Percentiles rank a stretch among this genome's conserved stretches.
Conservation (phyloP, 257 asterid genomes). For the Ajuga chamaepitys region DNA sequence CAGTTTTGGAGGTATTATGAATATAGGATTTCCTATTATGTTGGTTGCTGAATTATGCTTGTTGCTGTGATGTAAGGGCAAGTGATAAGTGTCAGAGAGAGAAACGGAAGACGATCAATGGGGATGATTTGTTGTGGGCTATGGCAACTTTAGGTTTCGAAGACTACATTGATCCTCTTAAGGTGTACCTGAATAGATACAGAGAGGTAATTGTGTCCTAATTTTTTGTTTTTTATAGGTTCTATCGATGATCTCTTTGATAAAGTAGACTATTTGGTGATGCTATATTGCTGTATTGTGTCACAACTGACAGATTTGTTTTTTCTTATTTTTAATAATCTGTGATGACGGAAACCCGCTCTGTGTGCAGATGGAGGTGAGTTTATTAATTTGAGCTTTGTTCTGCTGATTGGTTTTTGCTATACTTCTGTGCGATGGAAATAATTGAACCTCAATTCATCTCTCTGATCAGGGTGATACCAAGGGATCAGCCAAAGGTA, state of each 20-base stretch:
- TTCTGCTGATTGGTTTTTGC: neutral
- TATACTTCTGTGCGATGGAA: neutral
- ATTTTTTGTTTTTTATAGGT: neutral
- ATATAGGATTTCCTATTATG: too few relatives aligned
- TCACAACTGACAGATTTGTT: conserved; percentile 22
- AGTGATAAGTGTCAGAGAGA: conserved; percentile 94
- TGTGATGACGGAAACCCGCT: conserved; percentile 19
- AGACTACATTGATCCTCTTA: conserved; percentile 86
- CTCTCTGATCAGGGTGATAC: conserved; percentile 61
- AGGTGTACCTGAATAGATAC: conserved; percentile 66
- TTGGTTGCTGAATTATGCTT: neutral
- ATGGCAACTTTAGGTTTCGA: conserved; percentile 92
- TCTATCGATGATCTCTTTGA: neutral
- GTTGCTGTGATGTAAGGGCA: conserved; percentile 51
- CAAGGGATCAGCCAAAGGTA: conserved; percentile 65
- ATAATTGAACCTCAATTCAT: neutral
- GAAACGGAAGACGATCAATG: conserved; percentile 82
- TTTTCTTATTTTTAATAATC: neutral
- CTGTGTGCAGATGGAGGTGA: conserved; percentile 77
- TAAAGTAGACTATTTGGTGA: neutral
- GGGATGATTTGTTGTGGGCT: conserved; percentile 89
- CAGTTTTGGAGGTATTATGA: neutral
- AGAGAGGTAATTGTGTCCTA: conserved; percentile 55
- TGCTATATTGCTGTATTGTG: neutral
- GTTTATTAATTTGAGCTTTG: conserved; percentile 8